Evolutionary conservation across 164 flowering plant genomes (phyloP).

Genomic region (Liriodendron chinense): DNA sequence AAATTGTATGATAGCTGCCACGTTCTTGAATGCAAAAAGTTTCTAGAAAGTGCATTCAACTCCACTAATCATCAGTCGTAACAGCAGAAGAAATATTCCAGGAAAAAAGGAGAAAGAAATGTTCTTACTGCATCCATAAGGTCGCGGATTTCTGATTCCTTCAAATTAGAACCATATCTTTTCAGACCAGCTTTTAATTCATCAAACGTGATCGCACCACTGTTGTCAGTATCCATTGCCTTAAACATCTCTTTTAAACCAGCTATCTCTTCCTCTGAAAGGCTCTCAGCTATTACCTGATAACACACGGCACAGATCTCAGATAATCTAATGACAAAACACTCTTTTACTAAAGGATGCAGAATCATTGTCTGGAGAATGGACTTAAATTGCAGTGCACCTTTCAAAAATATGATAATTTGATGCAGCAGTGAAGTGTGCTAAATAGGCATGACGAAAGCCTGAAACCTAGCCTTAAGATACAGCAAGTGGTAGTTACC

Average conservation of each 20-base stretch:
- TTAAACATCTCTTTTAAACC: conserved; percentile 91
- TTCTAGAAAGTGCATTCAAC: too few relatives aligned
- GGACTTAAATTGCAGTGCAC: background rate
- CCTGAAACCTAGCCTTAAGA: too few relatives aligned
- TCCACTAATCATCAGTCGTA: background rate
- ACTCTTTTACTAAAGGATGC: background rate
- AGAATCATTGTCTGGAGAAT: background rate
- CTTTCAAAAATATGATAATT: too few relatives aligned
- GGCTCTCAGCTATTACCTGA: conserved; percentile 97
- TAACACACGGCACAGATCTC: conserved; percentile 6
- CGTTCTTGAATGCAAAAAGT: too few relatives aligned
- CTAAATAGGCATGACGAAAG: too few relatives aligned
- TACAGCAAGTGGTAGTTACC: too few relatives aligned
- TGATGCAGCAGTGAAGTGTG: too few relatives aligned
- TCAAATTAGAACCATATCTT: conserved; percentile 92
- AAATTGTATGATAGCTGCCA: too few relatives aligned
- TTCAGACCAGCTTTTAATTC: conserved; percentile 90
- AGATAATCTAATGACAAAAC: background rate
- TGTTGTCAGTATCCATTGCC: conserved; percentile 94
- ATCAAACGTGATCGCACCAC: conserved; percentile 98
- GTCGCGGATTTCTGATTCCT: conserved; percentile 88
- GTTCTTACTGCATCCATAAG: conserved; percentile 91
- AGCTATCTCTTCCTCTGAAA: conserved; percentile 98
- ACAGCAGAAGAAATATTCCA: background rate
- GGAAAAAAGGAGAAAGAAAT: background rate